Percentiles rank a stretch among this genome's conserved stretches.
phyloP scores from a whole-genome alignment of 805 yeast genomes.

The Wickerhamomyces chaumierensis region DNA sequence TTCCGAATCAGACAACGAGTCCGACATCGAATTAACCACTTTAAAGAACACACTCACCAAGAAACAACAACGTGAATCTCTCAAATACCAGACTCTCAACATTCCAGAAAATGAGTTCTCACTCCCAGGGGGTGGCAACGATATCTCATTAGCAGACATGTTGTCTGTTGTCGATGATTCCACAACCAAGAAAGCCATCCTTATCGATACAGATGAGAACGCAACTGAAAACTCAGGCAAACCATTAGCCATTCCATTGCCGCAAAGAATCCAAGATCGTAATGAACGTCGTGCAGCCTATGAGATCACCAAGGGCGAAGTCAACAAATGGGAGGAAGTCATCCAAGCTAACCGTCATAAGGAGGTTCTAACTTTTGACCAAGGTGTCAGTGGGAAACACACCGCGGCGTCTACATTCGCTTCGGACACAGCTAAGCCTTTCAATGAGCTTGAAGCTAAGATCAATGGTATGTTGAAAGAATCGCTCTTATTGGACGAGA shows the following conservation, averaged over 20 bases:
- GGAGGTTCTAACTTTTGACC: conserved; percentile 73
- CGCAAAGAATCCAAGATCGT: conserved; percentile 75
- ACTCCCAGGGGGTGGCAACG: conserved; percentile 49
- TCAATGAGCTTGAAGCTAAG: conserved; percentile 55
- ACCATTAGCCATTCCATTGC: conserved; percentile 71
- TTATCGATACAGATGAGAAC: conserved; percentile 24
- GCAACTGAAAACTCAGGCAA: conserved; percentile 26
- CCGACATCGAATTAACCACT: conserved; percentile 36
- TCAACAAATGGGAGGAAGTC: conserved; percentile 79
- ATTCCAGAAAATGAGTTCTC: conserved; percentile 60
- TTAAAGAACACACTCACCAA: conserved; percentile 26
- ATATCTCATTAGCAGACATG: conserved; percentile 64
- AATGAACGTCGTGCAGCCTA: conserved; percentile 85
- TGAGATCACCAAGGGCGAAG: conserved; percentile 78
- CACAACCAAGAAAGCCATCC: conserved; percentile 37
- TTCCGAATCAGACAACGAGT: conserved; percentile 33
- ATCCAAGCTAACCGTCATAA: conserved; percentile 73
- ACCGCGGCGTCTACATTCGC: conserved; percentile 44
- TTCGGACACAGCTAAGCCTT: conserved; percentile 18
- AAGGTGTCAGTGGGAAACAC: conserved; percentile 33
- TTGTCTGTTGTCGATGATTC: conserved; percentile 49
- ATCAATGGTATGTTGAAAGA: conserved; percentile 48
- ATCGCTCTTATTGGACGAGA: conserved; percentile 62
- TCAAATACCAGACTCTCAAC: conserved; percentile 33
- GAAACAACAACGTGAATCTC: conserved; percentile 31